Conservation (phyloP, 192 early-diverging fungal species). For the Umbelopsis ramanniana region DNA sequence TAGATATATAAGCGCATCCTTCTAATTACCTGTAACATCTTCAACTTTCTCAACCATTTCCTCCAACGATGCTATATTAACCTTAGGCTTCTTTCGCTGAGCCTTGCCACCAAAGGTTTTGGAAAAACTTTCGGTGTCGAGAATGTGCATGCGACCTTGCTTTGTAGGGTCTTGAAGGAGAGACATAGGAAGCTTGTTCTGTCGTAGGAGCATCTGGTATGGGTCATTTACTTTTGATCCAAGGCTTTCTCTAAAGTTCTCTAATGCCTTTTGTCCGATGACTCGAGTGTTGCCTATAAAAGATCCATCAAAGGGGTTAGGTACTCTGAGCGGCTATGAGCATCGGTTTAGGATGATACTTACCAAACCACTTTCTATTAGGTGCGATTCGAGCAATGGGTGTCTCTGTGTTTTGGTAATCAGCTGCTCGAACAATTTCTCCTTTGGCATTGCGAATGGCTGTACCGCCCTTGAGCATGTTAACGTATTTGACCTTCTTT, state of each 20-base stretch:
- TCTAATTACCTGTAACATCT: constrained; percentile 62
- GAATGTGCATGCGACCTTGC: constrained; percentile 81
- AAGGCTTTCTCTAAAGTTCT: constrained; percentile 92
- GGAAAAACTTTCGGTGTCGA: constrained; percentile 92
- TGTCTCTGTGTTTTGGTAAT: constrained; percentile 82
- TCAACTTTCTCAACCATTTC: constrained; percentile 78
- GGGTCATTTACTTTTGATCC: constrained; percentile 87
- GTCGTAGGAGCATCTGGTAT: constrained; percentile 91
- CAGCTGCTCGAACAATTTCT: constrained; percentile 89
- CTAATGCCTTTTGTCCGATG: constrained; percentile 93
- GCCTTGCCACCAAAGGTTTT: constrained; percentile 95
- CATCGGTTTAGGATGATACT: constrained; percentile 17
- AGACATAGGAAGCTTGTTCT: constrained; percentile 96
- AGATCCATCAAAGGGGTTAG: constrained; percentile 9
- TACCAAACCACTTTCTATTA: constrained; percentile 97
- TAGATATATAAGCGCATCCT: neutral
- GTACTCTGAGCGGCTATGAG: too few species aligned
- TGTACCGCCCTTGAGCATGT: constrained; percentile 91
- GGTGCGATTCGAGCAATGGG: constrained; percentile 85
- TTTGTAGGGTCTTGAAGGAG: constrained; percentile 82
- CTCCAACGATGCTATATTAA: constrained; percentile 72
- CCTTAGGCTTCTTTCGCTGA: constrained; percentile 93
- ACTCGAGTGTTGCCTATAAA: constrained; percentile 88
- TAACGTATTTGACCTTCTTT: constrained; percentile 89
- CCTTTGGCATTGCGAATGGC: constrained; percentile 85